These are phyloP conservation scores for Cadophora sp. DNA, from an alignment of 2,329 filamentous ascomycete species.

Conservation along the genomic window DNA sequence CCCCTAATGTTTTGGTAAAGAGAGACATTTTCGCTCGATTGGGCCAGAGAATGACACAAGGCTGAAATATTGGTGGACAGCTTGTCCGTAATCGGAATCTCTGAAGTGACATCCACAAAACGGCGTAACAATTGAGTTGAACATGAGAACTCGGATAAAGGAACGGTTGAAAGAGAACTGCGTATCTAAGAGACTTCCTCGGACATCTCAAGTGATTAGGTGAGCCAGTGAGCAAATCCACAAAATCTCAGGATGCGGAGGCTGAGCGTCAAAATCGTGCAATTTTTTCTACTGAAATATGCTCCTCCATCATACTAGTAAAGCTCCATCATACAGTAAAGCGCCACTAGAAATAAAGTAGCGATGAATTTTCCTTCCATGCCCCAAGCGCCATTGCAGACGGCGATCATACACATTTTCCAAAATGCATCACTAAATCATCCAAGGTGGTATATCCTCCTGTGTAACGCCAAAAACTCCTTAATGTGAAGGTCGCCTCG, in stretches of 20 bases:
- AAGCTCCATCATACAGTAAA: no score
- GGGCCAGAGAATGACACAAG: background rate
- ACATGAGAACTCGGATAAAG: background rate
- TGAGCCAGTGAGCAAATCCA: background rate
- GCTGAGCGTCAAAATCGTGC: background rate
- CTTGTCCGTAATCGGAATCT: background rate
- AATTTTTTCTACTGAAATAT: background rate
- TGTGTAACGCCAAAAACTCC: background rate
- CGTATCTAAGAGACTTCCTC: background rate
- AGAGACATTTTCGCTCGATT: background rate
- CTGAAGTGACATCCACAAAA: background rate
- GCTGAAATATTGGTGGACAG: constrained; percentile 12
- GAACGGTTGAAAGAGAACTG: background rate
- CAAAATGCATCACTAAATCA: background rate
- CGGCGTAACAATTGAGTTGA: background rate
- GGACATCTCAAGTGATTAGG: background rate
- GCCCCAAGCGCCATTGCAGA: background rate
- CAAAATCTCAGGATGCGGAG: background rate
- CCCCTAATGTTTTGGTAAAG: background rate
- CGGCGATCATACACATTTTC: background rate
- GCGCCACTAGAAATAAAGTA: background rate
- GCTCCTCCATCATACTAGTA: background rate
- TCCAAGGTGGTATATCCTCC: constrained; percentile 15
- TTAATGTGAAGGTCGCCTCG: constrained; percentile 1
- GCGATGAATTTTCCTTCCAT: background rate